A percentile compares a stretch with the other conserved stretches of the same genome.
Conservation (phyloP, 1,284 basidiomycete genomes). For the Ustilago vetiveriae region DNA sequence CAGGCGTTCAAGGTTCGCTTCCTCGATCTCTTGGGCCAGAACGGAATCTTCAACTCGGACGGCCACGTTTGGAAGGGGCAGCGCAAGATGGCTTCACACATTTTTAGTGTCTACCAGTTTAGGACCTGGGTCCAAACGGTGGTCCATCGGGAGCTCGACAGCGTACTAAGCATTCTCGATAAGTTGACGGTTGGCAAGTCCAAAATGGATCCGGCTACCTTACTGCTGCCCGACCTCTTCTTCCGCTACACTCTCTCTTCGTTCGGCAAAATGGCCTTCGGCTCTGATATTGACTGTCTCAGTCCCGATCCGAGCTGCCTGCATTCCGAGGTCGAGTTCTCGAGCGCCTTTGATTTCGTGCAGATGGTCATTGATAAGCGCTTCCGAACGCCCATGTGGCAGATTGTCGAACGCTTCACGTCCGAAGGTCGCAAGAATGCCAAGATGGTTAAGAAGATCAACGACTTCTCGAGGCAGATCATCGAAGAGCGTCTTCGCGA, state of each 20-base stretch:
- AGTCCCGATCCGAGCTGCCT: conserved; percentile 25
- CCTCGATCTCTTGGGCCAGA: conserved; percentile 43
- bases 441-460: conserved; percentile 47
- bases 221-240: conserved; percentile 50
- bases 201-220: conserved; percentile 17
- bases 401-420: conserved; percentile 39
- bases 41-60: conserved; percentile 62
- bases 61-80: conserved; percentile 61
- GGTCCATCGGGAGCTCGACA: conserved; percentile 55
- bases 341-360: conserved; percentile 50
- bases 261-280: conserved; percentile 54
- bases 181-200: conserved; percentile 18
- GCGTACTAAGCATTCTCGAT: conserved; percentile 41
- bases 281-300: conserved; percentile 45
- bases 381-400: conserved; percentile 37
- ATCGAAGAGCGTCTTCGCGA: conserved; percentile 55
- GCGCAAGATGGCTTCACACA: conserved; percentile 60
- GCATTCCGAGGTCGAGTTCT: conserved; percentile 37
- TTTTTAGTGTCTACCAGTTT: conserved; percentile 62
- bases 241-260: conserved; percentile 57
- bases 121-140: conserved; percentile 50
- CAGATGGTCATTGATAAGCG: conserved; percentile 50
- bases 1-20: conserved; percentile 39
- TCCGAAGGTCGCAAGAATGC: conserved; percentile 39
- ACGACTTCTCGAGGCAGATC: conserved; percentile 55